Conservation (phyloP, 2,329 filamentous ascomycete genomes). For the Verticillium longisporum region DNA sequence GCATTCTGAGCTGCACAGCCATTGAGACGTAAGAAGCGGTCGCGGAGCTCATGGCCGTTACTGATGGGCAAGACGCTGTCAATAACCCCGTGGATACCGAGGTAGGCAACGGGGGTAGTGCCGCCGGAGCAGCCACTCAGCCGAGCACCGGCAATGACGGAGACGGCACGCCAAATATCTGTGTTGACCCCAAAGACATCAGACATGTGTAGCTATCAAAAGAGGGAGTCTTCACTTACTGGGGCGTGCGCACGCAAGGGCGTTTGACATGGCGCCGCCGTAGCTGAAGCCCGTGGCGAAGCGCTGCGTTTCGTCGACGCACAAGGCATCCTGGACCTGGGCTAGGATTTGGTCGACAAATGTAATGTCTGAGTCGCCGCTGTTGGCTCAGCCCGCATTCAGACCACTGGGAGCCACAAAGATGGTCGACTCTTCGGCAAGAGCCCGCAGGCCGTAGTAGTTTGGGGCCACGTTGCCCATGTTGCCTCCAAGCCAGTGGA, state of each 20-base stretch:
- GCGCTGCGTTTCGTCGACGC: neutral
- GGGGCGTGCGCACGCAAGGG: constrained; percentile 32
- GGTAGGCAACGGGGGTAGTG: constrained; percentile 29
- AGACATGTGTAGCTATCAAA: constrained; percentile 1
- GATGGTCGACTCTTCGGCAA: constrained; percentile 29
- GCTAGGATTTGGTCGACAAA: constrained; percentile 31
- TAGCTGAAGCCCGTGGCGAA: constrained; percentile 10
- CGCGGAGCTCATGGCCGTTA: constrained; percentile 25
- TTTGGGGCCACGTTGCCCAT: constrained; percentile 27
- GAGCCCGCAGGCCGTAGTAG: constrained; percentile 31
- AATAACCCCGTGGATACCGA: constrained; percentile 29
- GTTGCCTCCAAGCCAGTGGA: constrained; percentile 31
- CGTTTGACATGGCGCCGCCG: constrained; percentile 32
- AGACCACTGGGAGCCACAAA: constrained; percentile 35
- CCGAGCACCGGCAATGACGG: constrained; percentile 22
- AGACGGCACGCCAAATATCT: constrained; percentile 27
- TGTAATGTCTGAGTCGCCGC: constrained; percentile 29
- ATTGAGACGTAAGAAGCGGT: constrained; percentile 29
- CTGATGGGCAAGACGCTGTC: constrained; percentile 28
- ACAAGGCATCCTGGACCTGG: constrained; percentile 19
- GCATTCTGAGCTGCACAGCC: constrained; percentile 21
- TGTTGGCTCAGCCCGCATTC: constrained; percentile 34
- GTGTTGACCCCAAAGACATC: neutral
- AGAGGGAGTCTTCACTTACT: constrained; percentile 1
- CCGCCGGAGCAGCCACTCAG: constrained; percentile 28